A percentile compares a stretch with the other conserved stretches of the same genome.
Evolutionary conservation across 345 rosid species (phyloP).

Genomic region (Trapa incisa): DNA sequence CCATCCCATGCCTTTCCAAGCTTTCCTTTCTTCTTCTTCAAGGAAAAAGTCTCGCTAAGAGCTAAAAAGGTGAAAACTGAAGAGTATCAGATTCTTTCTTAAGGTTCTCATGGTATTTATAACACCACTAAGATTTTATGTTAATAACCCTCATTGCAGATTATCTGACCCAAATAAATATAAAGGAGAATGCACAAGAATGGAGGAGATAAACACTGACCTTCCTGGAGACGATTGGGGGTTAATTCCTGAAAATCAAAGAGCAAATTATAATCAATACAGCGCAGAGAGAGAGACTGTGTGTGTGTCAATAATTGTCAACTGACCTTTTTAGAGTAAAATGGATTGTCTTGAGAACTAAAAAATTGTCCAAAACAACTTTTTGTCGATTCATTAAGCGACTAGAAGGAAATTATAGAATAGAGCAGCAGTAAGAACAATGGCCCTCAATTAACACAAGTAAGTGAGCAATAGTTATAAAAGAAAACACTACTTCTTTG

Average conservation of each 20-base stretch:
- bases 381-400: neutral
- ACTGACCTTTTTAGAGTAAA: neutral
- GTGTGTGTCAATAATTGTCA: too few species aligned
- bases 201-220: slow-evolving; percentile 22
- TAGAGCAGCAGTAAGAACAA: neutral
- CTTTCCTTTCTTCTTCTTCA: slow-evolving; percentile 80
- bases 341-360: neutral
- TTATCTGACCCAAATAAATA: neutral
- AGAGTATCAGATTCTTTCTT: slow-evolving; percentile 7
- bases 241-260: slow-evolving; percentile 52
- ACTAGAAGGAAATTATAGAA: neutral
- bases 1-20: slow-evolving; percentile 99
- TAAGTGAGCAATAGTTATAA: neutral
- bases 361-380: neutral
- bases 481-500: neutral
- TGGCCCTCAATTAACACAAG: neutral
- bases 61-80: slow-evolving; percentile 27
- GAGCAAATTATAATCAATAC: neutral
- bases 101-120: neutral
- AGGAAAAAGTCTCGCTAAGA: slow-evolving; percentile 75
- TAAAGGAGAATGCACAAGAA: neutral
- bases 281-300: too few species aligned
- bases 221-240: slow-evolving; percentile 91
- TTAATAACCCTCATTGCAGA: neutral
- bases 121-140: neutral